Conservation (phyloP, 2,329 filamentous ascomycete genomes). For the Helotiales sp. region DNA sequence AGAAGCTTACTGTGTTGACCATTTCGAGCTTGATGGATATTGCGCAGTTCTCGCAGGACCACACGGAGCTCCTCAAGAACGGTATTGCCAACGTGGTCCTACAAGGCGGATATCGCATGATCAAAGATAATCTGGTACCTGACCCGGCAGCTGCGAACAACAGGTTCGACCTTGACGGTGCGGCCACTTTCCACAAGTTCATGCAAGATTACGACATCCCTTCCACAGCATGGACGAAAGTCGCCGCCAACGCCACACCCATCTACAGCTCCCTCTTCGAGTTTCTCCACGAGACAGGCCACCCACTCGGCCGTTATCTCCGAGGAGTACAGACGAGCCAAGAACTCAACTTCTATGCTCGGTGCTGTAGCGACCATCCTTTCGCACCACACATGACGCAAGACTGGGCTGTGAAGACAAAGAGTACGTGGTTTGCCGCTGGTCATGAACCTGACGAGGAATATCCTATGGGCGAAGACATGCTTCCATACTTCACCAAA, state of each 20-base stretch:
- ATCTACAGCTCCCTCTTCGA: constrained; percentile 31
- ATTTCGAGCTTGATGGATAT: constrained; percentile 40
- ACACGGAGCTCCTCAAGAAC: constrained; percentile 24
- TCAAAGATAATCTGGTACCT: constrained; percentile 18
- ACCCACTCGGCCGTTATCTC: constrained; percentile 35
- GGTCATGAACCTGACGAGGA: constrained; percentile 23
- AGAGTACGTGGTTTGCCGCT: constrained; percentile 31
- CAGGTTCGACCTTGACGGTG: constrained; percentile 32
- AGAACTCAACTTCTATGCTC: constrained; percentile 36
- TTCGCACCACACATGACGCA: constrained; percentile 34
- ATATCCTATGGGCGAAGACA: constrained; percentile 29
- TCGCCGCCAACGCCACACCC: constrained; percentile 32
- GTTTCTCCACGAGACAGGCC: constrained; percentile 27
- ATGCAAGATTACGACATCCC: constrained; percentile 27
- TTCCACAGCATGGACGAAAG: constrained; percentile 37
- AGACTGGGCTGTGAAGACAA: constrained; percentile 36
- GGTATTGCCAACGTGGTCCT: constrained; percentile 30
- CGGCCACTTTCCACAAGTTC: constrained; percentile 32
- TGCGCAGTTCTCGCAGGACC: constrained; percentile 23
- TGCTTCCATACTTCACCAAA: constrained; percentile 36
- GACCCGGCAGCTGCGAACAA: constrained; percentile 35
- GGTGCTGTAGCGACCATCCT: constrained; percentile 26
- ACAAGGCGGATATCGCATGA: constrained; percentile 36
- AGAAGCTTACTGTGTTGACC: constrained; percentile 36
- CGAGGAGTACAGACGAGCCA: constrained; percentile 32